Percentiles rank a stretch among this genome's conserved stretches.
These are phyloP conservation scores for Luvunga scandens DNA, from an alignment of 345 rosid species.

Conservation along the genomic window DNA sequence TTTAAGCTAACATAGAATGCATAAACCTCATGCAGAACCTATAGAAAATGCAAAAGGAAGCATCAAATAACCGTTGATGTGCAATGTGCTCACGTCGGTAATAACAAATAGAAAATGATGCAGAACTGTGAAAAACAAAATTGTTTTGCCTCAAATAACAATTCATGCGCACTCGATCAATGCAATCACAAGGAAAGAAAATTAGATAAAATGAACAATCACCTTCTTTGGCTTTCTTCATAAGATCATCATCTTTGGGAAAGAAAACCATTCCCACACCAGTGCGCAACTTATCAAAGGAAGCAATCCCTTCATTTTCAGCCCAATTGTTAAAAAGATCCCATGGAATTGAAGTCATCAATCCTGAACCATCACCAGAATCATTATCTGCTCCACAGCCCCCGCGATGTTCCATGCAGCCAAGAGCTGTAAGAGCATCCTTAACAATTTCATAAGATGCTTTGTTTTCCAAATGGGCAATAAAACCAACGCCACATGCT, in stretches of 20 bases:
- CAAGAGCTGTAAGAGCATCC: constrained; percentile 89
- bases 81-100: background rate
- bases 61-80: background rate
- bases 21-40: background rate
- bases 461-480: constrained; percentile 92
- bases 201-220: constrained; percentile 5
- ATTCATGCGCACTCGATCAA: background rate
- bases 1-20: background rate
- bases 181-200: constrained; percentile 8
- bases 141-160: background rate
- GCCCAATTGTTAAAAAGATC: constrained; percentile 82
- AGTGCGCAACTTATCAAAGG: constrained; percentile 78
- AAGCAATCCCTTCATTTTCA: constrained; percentile 59
- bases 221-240: constrained; percentile 87
- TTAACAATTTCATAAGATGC: constrained; percentile 72
- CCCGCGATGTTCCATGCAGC: constrained; percentile 99
- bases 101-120: background rate
- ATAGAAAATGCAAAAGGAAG: background rate
- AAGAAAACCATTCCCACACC: constrained; percentile 98
- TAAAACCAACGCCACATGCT: constrained; percentile 98
- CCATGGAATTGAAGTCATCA: constrained; percentile 99
- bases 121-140: background rate
- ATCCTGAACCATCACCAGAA: constrained; percentile 96
- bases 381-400: constrained; percentile 99
- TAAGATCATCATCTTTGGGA: constrained; percentile 58